Percentiles rank a stretch among this genome's conserved stretches.
phyloP scores from a whole-genome alignment of 2,329 filamentous ascomycete species.

The Colletotrichum eremochloae region DNA sequence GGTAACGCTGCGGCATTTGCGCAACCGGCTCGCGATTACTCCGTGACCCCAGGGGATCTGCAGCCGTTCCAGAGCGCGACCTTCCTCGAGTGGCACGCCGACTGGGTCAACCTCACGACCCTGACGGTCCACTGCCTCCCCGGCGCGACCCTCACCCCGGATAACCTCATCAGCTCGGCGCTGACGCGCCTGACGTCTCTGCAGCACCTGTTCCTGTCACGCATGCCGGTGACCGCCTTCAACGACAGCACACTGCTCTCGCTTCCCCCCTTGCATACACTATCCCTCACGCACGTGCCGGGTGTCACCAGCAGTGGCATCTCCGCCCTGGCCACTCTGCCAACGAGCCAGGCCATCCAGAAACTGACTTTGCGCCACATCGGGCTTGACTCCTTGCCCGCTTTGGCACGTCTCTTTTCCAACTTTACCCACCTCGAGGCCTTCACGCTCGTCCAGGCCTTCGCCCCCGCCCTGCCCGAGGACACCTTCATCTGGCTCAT shows the following conservation, averaged over 20 bases:
- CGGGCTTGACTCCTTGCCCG: conserved; percentile 67
- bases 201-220: conserved; percentile 70
- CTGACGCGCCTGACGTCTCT: conserved; percentile 66
- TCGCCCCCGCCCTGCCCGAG: conserved; percentile 67
- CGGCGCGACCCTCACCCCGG: conserved; percentile 66
- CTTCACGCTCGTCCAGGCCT: conserved; percentile 68
- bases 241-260: conserved; percentile 67
- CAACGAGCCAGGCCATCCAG: conserved; percentile 59
- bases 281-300: conserved; percentile 67
- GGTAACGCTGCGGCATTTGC: conserved; percentile 13
- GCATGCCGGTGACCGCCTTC: conserved; percentile 68
- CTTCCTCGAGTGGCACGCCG: conserved; percentile 65
- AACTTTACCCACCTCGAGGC: conserved; percentile 63
- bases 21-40: conserved; percentile 18
- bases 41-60: conserved; percentile 53
- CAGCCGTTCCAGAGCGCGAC: conserved; percentile 58
- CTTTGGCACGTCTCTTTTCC: conserved; percentile 70
- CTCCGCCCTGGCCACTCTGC: conserved; percentile 67
- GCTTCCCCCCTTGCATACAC: conserved; percentile 66
- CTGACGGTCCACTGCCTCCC: conserved; percentile 71
- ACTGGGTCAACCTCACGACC: conserved; percentile 68
- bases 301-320: conserved; percentile 70
- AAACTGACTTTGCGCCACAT: conserved; percentile 69
- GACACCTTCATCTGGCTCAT: conserved; percentile 72
- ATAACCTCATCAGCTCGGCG: conserved; percentile 64